These are phyloP conservation scores for Fusarium sp. DNA, from an alignment of 2,329 filamentous ascomycete species.

Conservation along the genomic window DNA sequence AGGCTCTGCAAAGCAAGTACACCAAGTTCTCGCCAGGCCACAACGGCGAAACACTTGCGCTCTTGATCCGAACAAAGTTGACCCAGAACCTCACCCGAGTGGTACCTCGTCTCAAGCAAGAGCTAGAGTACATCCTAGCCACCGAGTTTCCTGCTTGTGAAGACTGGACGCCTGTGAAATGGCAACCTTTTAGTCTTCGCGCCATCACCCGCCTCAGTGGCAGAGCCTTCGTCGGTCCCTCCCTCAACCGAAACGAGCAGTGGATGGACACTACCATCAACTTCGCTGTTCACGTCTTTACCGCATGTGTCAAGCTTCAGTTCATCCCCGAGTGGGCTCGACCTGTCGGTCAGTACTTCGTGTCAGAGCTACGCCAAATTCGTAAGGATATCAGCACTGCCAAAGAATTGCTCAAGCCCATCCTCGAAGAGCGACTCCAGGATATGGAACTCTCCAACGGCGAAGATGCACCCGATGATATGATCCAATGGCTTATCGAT, in stretches of 20 bases:
- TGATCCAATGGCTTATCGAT: conserved; percentile 60
- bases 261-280: conserved; percentile 66
- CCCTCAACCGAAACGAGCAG: conserved; percentile 61
- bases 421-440: conserved; percentile 59
- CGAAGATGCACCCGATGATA: conserved; percentile 54
- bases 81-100: conserved; percentile 61
- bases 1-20: conserved; percentile 64
- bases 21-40: conserved; percentile 61
- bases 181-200: conserved; percentile 63
- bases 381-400: conserved; percentile 56
- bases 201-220: conserved; percentile 65
- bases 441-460: conserved; percentile 53
- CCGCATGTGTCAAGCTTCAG: conserved; percentile 61
- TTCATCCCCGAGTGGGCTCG: conserved; percentile 63
- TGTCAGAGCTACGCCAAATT: conserved; percentile 60
- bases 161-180: conserved; percentile 66
- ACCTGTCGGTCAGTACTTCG: conserved; percentile 58
- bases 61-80: conserved; percentile 59
- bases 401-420: conserved; percentile 56
- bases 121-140: conserved; percentile 58
- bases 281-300: conserved; percentile 62
- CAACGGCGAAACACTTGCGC: conserved; percentile 58
- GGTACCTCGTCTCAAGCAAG: conserved; percentile 58
- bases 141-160: conserved; percentile 62
- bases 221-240: conserved; percentile 62